Base-by-base conservation (phyloP, 208 protist species). In the Trypanosomatidae sp. region DNA sequence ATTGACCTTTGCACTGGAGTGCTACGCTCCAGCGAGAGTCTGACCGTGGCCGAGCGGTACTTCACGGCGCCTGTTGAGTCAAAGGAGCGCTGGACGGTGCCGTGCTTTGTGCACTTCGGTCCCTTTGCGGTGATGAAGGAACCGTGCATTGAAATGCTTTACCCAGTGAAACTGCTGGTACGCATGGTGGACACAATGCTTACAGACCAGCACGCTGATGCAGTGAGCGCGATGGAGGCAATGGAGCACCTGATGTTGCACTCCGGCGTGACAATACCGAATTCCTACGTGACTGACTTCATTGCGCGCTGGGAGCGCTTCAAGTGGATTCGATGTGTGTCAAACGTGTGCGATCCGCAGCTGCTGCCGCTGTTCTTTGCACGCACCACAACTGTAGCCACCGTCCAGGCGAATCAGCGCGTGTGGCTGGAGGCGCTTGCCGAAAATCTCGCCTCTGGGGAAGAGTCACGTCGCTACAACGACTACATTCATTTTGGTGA, bases 1-100 rank as follows among this genome's bases (percentile, higher is more conserved):
- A 62, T 86, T 4, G 87, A 94, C 62, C 74, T 94, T 44, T 85
- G 77, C 78, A 83, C 79, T 49, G 87, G 89, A 9, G 73, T 81
- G 39, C 84, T 82, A 56, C 75, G 66, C 60, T 69, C 79, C 17
- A 56, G 58, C 49, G 71, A 82, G 25, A 80, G 67, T 65, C 68
- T 84, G n/a, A 33, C 66, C 33, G 41, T 72, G 2, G 73, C 69
- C 5, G 62, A 74, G 55, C 43, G 43, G 9, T 69, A 81, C 50
- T 78, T 78, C 47, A 66, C 52, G 2, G n/a, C 71, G 5, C 53
- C 68, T 6, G 58, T 15, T 41, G 62, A 69, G 28, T 39, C 43
- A 44, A 70, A 33, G 44, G 66, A 41, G 49, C 43, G 44, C 30
- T 79, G 67, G 73, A 55, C 66, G 12, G 58, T 19, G 12, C 41